Evolutionary conservation across 2,329 filamentous ascomycete species (phyloP).

Genomic region (Sporothrix protearum): DNA sequence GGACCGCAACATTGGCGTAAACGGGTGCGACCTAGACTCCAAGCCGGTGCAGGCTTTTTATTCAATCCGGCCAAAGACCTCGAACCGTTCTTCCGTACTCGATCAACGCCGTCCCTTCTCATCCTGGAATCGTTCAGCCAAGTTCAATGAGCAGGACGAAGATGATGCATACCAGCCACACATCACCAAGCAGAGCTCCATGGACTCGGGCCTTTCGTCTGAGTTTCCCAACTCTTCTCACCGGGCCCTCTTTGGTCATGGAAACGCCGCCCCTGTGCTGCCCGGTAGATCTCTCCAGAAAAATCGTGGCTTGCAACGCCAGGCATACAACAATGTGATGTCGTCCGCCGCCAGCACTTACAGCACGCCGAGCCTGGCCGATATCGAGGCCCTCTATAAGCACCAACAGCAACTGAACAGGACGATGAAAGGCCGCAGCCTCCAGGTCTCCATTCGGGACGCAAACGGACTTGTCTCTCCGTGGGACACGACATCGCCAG

Average conservation of each 20-base stretch:
- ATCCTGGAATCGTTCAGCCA: neutral
- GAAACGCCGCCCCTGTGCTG: neutral
- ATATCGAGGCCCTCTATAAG: neutral
- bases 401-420: neutral
- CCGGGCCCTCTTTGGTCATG: neutral
- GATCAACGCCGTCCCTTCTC: constrained; percentile 13
- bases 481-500: constrained; percentile 4
- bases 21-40: constrained; percentile 35
- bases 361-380: neutral
- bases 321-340: neutral
- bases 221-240: constrained; percentile 29
- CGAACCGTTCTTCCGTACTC: neutral
- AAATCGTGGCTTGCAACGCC: neutral
- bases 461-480: neutral
- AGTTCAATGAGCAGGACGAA: neutral
- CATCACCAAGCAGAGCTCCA: constrained; percentile 26
- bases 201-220: constrained; percentile 24
- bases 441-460: neutral
- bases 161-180: constrained; percentile 14
- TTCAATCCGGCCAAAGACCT: constrained; percentile 24
- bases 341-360: neutral
- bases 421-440: neutral
- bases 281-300: neutral
- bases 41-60: constrained; percentile 39
- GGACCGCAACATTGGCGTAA: constrained; percentile 53